Base-by-base conservation (phyloP, 1,284 basidiomycete species). In the Abortiporus biennis region DNA sequence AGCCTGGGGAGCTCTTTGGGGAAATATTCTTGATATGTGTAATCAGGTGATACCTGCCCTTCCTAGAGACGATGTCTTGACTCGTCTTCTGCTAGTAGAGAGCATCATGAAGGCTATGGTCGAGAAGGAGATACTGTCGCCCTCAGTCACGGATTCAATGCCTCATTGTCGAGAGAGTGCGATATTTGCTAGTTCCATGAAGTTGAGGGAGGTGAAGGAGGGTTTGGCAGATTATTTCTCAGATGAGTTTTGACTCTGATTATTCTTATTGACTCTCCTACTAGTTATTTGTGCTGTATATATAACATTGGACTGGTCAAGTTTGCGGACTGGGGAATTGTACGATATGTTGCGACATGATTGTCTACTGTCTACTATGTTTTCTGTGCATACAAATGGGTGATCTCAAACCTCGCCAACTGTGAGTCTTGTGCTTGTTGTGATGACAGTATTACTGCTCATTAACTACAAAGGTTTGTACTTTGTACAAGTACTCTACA, bases 1-100 rank as follows among this genome's bases (percentile, higher is more conserved):
- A 50, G 59, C 65, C 17, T 71, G 67, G 59, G 57, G 53, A 5
- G 55, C 55, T 43, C 56, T 71, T 15, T 71, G 69, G 69, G 60
- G 63, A 45, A 56, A 56, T 27, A 61, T 61, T 32, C 44, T 68
- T 29, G 68, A 69, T 35, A 61, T 60, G 53, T 54, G 57, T n/a
- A 54, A 52, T 43, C 57, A 64, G 31, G 55, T 66, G 15, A 47
- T 65, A 17, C 61, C 58, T 2, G 50, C 47, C 13, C 42, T 68
- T 36, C 61, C 62, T 45, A 54, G 61, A 25, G 63, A 64, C 44
- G 68, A 70, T 47, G 57, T 71, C 24, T 45, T 70, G 23, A 64
- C 65, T 17, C 63, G 56, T 55, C 44, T 66, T 47, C 62, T 62
- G 60, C 55, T 71, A 15, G 66, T 63, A 16, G 68, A 70, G 53